phyloP scores from a whole-genome alignment of 2,329 filamentous ascomycete genomes.

The Penicillium digitatum region DNA sequence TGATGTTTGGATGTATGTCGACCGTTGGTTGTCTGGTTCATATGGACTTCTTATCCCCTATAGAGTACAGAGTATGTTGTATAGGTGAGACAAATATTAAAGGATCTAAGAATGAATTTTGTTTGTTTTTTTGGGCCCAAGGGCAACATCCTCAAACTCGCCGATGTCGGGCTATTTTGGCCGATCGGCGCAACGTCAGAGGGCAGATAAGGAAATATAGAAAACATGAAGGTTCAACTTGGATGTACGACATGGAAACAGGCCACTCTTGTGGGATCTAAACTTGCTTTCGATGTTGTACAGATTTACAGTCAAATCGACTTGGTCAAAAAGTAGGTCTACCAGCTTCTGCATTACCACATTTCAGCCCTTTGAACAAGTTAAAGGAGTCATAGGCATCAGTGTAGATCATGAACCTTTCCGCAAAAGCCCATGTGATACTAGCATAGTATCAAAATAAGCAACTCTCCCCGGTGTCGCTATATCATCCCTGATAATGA shows the following conservation, averaged over 20 bases:
- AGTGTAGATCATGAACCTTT: neutral
- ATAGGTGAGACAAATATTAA: neutral
- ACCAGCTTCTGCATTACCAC: neutral
- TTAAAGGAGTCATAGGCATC: neutral
- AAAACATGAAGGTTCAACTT: neutral
- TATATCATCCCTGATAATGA: neutral
- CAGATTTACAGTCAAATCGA: neutral
- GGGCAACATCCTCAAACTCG: neutral
- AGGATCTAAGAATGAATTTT: neutral
- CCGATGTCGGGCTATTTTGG: conserved; percentile 1
- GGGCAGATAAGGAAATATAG: neutral
- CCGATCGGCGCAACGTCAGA: conserved; percentile 1
- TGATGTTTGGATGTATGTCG: neutral
- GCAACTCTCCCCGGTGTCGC: neutral
- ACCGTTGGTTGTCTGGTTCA: neutral
- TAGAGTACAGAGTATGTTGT: neutral
- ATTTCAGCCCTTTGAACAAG: neutral
- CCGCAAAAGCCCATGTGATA: neutral
- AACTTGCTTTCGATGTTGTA: neutral
- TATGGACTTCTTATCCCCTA: neutral
- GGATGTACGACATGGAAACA: conserved; percentile 7
- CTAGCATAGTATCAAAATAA: neutral
- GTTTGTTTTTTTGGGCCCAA: neutral
- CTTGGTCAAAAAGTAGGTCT: neutral
- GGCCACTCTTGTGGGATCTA: neutral